Conservation (phyloP, 805 yeast genomes). For the Candida maesae region DNA sequence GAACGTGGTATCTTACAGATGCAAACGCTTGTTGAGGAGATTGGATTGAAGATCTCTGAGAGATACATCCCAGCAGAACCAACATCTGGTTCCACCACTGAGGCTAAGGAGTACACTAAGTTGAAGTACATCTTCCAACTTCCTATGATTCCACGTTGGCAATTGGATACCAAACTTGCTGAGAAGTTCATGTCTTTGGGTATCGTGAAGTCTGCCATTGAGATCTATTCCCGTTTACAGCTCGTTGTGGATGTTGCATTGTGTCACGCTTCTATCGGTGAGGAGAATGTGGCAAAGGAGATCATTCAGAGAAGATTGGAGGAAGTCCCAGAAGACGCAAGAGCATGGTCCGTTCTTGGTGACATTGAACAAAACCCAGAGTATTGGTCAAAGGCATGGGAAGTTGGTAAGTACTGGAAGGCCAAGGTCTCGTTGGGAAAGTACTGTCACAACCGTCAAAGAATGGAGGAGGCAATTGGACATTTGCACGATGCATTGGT, state of each 20-base stretch:
- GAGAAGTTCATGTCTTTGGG: conserved; percentile 85
- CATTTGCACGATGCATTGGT: conserved; percentile 74
- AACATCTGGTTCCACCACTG: conserved; percentile 12
- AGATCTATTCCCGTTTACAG: conserved; percentile 76
- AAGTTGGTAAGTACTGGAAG: conserved; percentile 70
- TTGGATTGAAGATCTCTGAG: conserved; percentile 62
- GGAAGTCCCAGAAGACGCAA: conserved; percentile 66
- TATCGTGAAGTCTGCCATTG: conserved; percentile 79
- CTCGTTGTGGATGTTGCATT: conserved; percentile 81
- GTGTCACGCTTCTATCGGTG: conserved; percentile 84
- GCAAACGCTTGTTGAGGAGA: conserved; percentile 86
- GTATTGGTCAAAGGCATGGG: conserved; percentile 87
- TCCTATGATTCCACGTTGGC: conserved; percentile 81
- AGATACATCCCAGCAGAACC: conserved; percentile 47
- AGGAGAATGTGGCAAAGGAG: conserved; percentile 60
- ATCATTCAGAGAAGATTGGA: conserved; percentile 52
- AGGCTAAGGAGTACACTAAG: conserved; percentile 40
- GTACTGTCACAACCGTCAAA: conserved; percentile 49
- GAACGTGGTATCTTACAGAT: conserved; percentile 93
- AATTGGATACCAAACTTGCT: conserved; percentile 76
- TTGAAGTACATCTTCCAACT: conserved; percentile 67
- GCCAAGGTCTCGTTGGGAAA: conserved; percentile 83
- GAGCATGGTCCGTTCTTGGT: conserved; percentile 81
- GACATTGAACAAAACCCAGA: conserved; percentile 75
- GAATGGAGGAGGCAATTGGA: conserved; percentile 50